Percentiles rank a stretch among this genome's conserved stretches.
Conservation (phyloP, 805 yeast species). For the baker's yeast (Saccharomyces cerevisiae) region DNA sequence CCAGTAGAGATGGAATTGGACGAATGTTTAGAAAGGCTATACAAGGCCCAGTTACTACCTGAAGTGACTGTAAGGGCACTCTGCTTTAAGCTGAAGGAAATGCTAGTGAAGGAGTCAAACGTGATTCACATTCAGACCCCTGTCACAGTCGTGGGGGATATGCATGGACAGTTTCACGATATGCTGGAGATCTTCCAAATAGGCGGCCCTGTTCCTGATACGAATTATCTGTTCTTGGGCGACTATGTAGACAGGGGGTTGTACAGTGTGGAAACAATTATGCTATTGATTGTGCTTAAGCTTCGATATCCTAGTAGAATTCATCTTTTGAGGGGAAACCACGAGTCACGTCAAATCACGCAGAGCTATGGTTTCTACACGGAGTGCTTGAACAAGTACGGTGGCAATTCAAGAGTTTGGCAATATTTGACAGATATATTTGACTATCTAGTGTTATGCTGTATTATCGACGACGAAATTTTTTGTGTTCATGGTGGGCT, state of each 20-base stretch:
- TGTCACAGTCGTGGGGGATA: slow-evolving; percentile 93
- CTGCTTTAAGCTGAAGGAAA: slow-evolving; percentile 76
- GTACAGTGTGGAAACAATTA: slow-evolving; percentile 87
- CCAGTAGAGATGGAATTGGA: slow-evolving; percentile 45
- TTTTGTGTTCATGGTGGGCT: slow-evolving; percentile 97
- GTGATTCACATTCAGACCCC: slow-evolving; percentile 81
- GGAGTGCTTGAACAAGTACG: slow-evolving; percentile 86
- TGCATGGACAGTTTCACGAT: slow-evolving; percentile 96
- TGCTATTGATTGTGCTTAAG: slow-evolving; percentile 71
- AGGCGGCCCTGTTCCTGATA: slow-evolving; percentile 89
- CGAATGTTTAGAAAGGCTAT: slow-evolving; percentile 58
- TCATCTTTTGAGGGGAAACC: slow-evolving; percentile 83
- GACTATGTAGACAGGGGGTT: slow-evolving; percentile 96
- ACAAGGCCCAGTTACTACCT: slow-evolving; percentile 57
- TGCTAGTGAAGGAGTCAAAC: slow-evolving; percentile 71
- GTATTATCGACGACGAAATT: slow-evolving; percentile 79
- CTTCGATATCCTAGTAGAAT: slow-evolving; percentile 82
- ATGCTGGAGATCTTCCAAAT: slow-evolving; percentile 84
- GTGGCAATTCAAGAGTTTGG: slow-evolving; percentile 72
- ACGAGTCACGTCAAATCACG: slow-evolving; percentile 92
- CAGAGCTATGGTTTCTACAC: slow-evolving; percentile 96
- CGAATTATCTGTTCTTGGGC: slow-evolving; percentile 87
- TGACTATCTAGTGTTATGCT: slow-evolving; percentile 82
- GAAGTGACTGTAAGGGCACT: slow-evolving; percentile 62
- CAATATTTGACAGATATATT: slow-evolving; percentile 81